Percentiles rank a stretch among this genome's conserved stretches.
These are phyloP conservation scores for Sclerospora graminicola DNA, from an alignment of 352 stramenopile species.

Conservation along the genomic window DNA sequence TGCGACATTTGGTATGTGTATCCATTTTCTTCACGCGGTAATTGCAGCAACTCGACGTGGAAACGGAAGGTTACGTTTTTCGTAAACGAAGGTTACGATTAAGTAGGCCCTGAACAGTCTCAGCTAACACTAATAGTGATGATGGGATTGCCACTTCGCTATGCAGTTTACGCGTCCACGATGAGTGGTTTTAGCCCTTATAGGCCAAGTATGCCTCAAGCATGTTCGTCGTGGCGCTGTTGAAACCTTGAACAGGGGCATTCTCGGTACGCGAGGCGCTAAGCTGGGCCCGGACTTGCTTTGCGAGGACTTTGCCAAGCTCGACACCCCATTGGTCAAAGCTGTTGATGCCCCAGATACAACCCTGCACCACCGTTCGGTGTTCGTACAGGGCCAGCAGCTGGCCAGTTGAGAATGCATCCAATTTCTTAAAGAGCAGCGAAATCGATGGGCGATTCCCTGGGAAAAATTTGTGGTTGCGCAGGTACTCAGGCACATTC, in stretches of 20 bases:
- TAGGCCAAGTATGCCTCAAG: slow-evolving; percentile 89
- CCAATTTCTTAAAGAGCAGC: slow-evolving; percentile 93
- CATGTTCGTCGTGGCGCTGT: slow-evolving; percentile 87
- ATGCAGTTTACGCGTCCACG: too few relatives aligned
- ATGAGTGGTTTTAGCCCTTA: slow-evolving; percentile 50
- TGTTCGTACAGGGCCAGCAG: slow-evolving; percentile 98
- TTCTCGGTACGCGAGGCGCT: slow-evolving; percentile 62
- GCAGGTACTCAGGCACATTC: slow-evolving; percentile 87
- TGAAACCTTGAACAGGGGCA: slow-evolving; percentile 88
- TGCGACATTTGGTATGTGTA: too few relatives aligned
- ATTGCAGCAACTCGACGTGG: too few relatives aligned
- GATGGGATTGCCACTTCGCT: too few relatives aligned
- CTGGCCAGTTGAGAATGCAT: slow-evolving; percentile 93
- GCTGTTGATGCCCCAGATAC: slow-evolving; percentile 97
- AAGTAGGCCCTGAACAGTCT: too few relatives aligned
- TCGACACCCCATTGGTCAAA: slow-evolving; percentile 99
- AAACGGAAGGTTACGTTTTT: too few relatives aligned
- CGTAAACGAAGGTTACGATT: too few relatives aligned
- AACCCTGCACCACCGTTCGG: slow-evolving; percentile 93
- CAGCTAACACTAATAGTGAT: too few relatives aligned
- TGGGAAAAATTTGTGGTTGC: slow-evolving; percentile 94
- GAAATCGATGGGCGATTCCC: slow-evolving; percentile 96
- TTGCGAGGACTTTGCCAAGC: slow-evolving; percentile 97
- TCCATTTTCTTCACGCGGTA: too few relatives aligned
- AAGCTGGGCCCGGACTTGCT: slow-evolving; percentile 89